Base-by-base conservation (phyloP, 2,329 filamentous ascomycete species). In the Neonectria magnoliae region DNA sequence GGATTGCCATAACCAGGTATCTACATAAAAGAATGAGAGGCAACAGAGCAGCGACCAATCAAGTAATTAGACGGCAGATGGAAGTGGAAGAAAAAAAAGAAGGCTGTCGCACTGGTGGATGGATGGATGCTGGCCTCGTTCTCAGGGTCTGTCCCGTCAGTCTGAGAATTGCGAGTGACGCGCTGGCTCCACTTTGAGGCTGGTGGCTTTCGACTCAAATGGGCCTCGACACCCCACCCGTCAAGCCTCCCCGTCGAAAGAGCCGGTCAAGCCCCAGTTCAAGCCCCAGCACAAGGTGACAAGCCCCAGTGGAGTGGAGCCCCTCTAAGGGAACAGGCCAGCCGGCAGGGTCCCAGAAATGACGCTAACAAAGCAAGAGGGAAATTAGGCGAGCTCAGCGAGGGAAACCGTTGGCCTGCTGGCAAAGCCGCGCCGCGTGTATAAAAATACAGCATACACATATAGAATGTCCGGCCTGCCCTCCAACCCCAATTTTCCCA, bases 401-500 rank as follows among this genome's bases (percentile, higher is more conserved):
- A 69, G 73, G 70, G 71, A 76, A 76, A 74, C 75, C 71, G 77
- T 78, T 78, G 77, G 77, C 71, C 68, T 51, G 48, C 71, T 69
- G 67, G 65, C 60, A 67, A 71, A 68, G 66, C 70, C 68, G 73
- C 70, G 73, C 68, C 73, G 73, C 79, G 78, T 80, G 79, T 81
- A 81, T 81, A 81, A 81, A 81, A 81, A 79, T 81, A 79, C 77
- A 81, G 74, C 74, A 77, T 75, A 77, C 77, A 79, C 79, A 79
- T 80, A 81, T 81, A 80, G 78, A 80, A 80, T 78, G 77, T 76
- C 77, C 65, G 76, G 77, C 79, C 77, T 80, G 79, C 80, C 79
- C 79, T 80, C 80, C 80, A 79, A 79, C 78, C 77, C 76, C 75
- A 71, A 76, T 79, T 80, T 76, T 76, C 72, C 76, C 76, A 74